A percentile compares a stretch with the other conserved stretches of the same genome.
phyloP scores from a whole-genome alignment of 257 asterid species.

The Haberlea rhodopensis region DNA sequence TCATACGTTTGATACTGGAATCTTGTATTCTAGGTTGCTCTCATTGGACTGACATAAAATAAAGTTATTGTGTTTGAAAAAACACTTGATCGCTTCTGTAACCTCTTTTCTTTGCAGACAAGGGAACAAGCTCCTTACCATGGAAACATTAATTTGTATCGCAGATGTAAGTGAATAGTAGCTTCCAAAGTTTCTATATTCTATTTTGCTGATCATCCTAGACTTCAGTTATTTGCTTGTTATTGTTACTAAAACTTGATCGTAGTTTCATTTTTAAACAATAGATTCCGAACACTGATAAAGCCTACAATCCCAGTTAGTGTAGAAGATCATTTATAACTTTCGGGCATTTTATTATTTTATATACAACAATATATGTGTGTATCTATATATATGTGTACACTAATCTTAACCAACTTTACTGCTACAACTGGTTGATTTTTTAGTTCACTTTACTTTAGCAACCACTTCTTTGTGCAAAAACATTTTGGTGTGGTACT shows the following conservation, averaged over 20 bases:
- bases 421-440: too few species aligned
- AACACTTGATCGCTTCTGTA: slow-evolving; percentile 3
- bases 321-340: too few species aligned
- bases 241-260: neutral
- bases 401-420: too few species aligned
- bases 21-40: neutral
- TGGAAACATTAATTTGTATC: slow-evolving; percentile 32
- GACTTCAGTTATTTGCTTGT: neutral
- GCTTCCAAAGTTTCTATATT: neutral
- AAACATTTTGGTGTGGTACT: too few species aligned
- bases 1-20: neutral
- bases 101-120: slow-evolving; percentile 34
- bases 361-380: neutral
- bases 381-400: too few species aligned
- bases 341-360: too few species aligned
- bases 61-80: slow-evolving; percentile 3
- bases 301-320: too few species aligned
- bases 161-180: slow-evolving; percentile 38
- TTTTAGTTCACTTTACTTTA: too few species aligned
- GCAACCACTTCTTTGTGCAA: too few species aligned
- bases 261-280: too few species aligned
- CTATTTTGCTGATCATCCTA: neutral
- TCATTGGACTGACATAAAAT: neutral
- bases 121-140: slow-evolving; percentile 38
- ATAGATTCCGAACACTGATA: too few species aligned